phyloP scores from a whole-genome alignment of 495 filamentous ascomycete genomes.

The Neurospora hispaniola region DNA sequence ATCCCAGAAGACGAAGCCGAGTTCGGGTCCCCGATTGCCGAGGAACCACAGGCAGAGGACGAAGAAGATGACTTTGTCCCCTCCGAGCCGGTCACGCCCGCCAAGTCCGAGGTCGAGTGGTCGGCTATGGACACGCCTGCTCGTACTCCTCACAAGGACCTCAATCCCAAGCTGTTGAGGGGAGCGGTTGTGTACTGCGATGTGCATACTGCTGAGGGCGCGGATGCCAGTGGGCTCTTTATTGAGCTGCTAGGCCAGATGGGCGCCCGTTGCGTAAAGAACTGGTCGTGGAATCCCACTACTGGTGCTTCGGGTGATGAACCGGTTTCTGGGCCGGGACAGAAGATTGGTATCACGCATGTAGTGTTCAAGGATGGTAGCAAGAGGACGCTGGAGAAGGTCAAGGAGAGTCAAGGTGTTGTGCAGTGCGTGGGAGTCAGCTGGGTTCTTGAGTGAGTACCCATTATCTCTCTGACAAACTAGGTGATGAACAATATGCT shows the following conservation, averaged over 20 bases:
- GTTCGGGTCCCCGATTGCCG: not conserved
- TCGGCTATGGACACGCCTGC: constrained; percentile 45
- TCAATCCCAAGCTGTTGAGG: constrained; percentile 43
- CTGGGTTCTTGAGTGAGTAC: constrained; percentile 76
- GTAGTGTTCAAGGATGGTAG: constrained; percentile 93
- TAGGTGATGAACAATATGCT: not conserved
- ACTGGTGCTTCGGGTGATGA: not conserved
- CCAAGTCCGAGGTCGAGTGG: constrained; percentile 32
- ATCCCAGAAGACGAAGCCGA: not conserved
- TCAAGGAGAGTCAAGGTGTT: constrained; percentile 58
- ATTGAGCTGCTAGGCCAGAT: constrained; percentile 70
- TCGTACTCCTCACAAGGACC: constrained; percentile 40
- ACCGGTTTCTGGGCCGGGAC: not conserved
- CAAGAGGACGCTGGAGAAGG: constrained; percentile 78
- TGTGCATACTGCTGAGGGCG: constrained; percentile 83
- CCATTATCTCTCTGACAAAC: not conserved
- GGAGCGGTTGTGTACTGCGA: constrained; percentile 85
- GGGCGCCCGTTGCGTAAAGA: constrained; percentile 74
- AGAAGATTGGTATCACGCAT: constrained; percentile 78
- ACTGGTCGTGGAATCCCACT: constrained; percentile 74
- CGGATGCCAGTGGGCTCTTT: constrained; percentile 76
- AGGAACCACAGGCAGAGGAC: not conserved
- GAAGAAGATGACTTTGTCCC: not conserved
- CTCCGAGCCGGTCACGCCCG: constrained; percentile 18
- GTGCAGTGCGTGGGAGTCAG: constrained; percentile 78